Evolutionary conservation across 805 yeast species (phyloP).

Genomic region (Candida ipomoeae): DNA sequence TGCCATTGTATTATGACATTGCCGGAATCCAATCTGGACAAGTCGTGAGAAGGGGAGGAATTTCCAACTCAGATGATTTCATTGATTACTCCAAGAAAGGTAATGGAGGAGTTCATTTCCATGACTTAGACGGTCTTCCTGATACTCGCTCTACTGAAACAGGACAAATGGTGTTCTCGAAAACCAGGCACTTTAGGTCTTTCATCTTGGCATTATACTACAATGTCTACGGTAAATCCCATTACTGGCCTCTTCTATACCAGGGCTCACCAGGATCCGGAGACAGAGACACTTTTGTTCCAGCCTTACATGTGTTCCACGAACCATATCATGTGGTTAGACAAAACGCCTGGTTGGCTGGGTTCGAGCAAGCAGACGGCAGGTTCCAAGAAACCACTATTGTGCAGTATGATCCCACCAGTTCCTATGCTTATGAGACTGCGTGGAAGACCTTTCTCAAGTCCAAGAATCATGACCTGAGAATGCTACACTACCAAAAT

Average conservation of each 20-base stretch:
- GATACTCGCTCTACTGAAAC: slow-evolving; percentile 26
- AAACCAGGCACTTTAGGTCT: slow-evolving; percentile 25
- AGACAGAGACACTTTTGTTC: slow-evolving; percentile 35
- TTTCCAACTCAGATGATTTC: slow-evolving; percentile 22
- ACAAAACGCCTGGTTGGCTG: slow-evolving; percentile 24
- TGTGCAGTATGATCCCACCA: slow-evolving; percentile 22
- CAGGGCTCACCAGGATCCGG: slow-evolving; percentile 35
- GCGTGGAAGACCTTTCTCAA: slow-evolving; percentile 16
- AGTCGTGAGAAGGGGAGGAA: slow-evolving; percentile 24
- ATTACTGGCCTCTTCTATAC: slow-evolving; percentile 28
- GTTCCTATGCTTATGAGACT: slow-evolving; percentile 10
- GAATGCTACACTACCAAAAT: slow-evolving; percentile 18
- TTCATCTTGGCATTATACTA: slow-evolving; percentile 31
- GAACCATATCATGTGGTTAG: slow-evolving; percentile 28
- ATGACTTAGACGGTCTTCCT: slow-evolving; percentile 32
- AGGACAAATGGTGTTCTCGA: slow-evolving; percentile 34
- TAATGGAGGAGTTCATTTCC: slow-evolving; percentile 20
- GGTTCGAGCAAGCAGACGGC: slow-evolving; percentile 10
- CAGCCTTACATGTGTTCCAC: slow-evolving; percentile 34
- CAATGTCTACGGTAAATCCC: slow-evolving; percentile 26
- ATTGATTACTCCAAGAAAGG: slow-evolving; percentile 19
- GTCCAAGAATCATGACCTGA: slow-evolving; percentile 15
- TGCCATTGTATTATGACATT: slow-evolving; percentile 31
- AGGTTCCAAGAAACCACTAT: slow-evolving; percentile 22
- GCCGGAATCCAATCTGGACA: slow-evolving; percentile 30